Percentiles rank a stretch among this genome's conserved stretches.
Conservation (phyloP, 345 rosid genomes). For the Salix caprea region DNA sequence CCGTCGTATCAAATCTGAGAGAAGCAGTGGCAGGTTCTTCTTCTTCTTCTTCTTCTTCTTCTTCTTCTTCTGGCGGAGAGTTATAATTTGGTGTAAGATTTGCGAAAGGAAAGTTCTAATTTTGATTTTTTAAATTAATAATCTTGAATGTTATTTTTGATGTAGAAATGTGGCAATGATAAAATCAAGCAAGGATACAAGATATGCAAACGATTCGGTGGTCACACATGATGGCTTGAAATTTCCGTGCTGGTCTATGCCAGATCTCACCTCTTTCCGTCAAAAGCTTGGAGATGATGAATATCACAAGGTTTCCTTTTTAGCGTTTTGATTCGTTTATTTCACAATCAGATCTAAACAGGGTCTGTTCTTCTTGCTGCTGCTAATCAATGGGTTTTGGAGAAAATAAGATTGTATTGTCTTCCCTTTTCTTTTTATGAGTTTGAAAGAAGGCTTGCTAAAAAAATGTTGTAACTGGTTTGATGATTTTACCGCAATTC, state of each 20-base stretch:
- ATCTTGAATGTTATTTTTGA: neutral
- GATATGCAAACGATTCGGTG: conserved; percentile 71
- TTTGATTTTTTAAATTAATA: neutral
- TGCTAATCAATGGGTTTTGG: neutral
- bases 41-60: neutral
- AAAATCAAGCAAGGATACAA: conserved; percentile 71
- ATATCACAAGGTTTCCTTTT: conserved; percentile 44
- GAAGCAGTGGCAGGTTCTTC: conserved; percentile 53
- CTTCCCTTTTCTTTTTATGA: neutral
- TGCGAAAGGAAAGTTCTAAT: neutral
- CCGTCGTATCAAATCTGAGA: conserved; percentile 69
- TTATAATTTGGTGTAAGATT: neutral
- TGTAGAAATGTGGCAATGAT: conserved; percentile 65
- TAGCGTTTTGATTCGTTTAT: too few species aligned
- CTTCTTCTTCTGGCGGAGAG: too few species aligned
- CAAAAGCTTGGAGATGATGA: conserved; percentile 52
- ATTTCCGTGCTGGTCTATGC: conserved; percentile 77
- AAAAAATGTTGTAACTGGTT: too few species aligned
- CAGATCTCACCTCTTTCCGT: conserved; percentile 61
- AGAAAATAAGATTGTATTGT: neutral
- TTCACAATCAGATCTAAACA: neutral
- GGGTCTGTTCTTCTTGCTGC: neutral
- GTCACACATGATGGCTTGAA: conserved; percentile 79
- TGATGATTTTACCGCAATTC: too few species aligned
- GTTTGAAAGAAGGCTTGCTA: too few species aligned